Evolutionary conservation across 768 basidiomycete genomes (phyloP).

Genomic region (Tricholoma sp.): DNA sequence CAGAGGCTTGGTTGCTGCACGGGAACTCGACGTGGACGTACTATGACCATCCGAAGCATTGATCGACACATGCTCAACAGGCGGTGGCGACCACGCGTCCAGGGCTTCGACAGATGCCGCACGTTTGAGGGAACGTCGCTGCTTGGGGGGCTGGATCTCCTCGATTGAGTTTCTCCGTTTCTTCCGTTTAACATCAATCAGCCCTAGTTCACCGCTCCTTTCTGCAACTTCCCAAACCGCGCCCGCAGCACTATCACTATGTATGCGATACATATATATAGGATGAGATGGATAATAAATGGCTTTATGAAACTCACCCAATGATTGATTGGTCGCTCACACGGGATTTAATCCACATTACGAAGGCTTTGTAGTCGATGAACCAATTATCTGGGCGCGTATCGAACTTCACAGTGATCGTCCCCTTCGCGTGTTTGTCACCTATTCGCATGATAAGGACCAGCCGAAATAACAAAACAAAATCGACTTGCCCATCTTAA

Average conservation of each 20-base stretch:
- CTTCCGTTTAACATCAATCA: neutral
- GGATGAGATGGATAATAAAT: neutral
- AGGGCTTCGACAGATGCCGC: slow-evolving; percentile 3
- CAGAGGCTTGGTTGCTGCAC: slow-evolving; percentile 5
- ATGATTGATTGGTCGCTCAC: neutral
- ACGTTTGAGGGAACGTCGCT: slow-evolving; percentile 2
- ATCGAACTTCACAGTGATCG: slow-evolving; percentile 18
- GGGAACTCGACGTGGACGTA: slow-evolving; percentile 3
- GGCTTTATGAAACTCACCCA: slow-evolving; percentile 1
- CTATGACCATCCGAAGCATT: slow-evolving; percentile 1
- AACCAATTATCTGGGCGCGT: neutral
- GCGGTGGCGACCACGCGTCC: slow-evolving; percentile 7
- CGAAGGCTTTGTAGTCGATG: neutral
- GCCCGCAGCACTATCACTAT: slow-evolving; percentile 1
- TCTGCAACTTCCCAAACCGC: slow-evolving; percentile 6
- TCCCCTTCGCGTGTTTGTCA: slow-evolving; percentile 10
- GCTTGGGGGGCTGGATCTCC: neutral
- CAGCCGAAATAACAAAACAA: neutral
- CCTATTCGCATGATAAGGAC: slow-evolving; percentile 3
- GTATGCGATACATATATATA: neutral
- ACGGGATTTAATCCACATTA: slow-evolving; percentile 7
- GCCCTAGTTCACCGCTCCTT: neutral
- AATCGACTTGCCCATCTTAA: neutral
- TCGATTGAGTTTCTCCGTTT: neutral
- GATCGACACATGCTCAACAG: slow-evolving; percentile 2